Evolutionary conservation across 495 filamentous ascomycete genomes (phyloP).

Genomic region (Penicillium pulvis): DNA sequence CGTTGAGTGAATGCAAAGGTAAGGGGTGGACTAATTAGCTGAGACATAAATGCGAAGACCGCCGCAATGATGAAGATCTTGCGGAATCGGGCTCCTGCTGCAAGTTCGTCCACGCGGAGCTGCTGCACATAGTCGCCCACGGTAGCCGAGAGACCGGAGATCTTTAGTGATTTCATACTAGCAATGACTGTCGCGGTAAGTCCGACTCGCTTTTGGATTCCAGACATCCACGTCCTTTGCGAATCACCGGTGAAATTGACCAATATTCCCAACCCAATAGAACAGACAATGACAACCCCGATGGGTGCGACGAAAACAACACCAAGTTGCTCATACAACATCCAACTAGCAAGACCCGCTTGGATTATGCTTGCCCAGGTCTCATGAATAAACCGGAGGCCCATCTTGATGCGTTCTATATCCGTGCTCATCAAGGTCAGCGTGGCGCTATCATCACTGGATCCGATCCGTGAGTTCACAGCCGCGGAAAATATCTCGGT

Average conservation of each 20-base stretch:
- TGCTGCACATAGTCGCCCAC: not conserved
- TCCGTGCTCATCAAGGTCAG: conserved; percentile 62
- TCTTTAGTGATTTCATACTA: conserved; percentile 41
- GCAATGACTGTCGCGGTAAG: conserved; percentile 37
- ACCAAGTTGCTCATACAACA: conserved; percentile 53
- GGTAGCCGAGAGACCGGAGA: not conserved
- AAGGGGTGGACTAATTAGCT: not conserved
- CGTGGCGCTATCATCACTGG: conserved; percentile 41
- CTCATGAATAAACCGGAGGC: conserved; percentile 42
- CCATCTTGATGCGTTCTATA: conserved; percentile 44
- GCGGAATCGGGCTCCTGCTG: not conserved
- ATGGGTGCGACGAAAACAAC: conserved; percentile 40
- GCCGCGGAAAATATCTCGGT: conserved; percentile 41
- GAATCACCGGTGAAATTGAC: conserved; percentile 19
- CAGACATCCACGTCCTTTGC: conserved; percentile 22
- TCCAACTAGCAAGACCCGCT: conserved; percentile 49
- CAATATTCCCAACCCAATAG: conserved; percentile 23
- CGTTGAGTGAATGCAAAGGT: not conserved
- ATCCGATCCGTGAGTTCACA: conserved; percentile 25
- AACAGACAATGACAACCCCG: conserved; percentile 28
- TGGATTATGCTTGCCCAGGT: conserved; percentile 55
- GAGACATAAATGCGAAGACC: not conserved
- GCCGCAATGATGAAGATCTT: not conserved
- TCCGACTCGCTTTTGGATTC: conserved; percentile 25
- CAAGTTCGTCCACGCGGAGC: not conserved